These are phyloP conservation scores for Amanita brunnescens DNA, from an alignment of 768 basidiomycete species.

Conservation along the genomic window DNA sequence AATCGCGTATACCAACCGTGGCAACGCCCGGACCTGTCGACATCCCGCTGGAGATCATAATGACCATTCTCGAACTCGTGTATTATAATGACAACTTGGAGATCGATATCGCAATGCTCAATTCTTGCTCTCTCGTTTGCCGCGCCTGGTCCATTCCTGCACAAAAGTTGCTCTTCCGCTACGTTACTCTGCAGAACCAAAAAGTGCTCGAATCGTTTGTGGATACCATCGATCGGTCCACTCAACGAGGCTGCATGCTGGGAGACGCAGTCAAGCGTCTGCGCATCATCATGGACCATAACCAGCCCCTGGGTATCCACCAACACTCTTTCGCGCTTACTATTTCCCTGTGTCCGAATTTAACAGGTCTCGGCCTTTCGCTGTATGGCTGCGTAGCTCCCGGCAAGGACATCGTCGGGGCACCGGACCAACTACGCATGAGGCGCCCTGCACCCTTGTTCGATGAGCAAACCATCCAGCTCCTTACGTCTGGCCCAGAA, in stretches of 20 bases:
- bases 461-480: slow-evolving; percentile 39
- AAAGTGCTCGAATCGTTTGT: slow-evolving; percentile 46
- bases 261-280: slow-evolving; percentile 46
- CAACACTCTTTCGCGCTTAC: slow-evolving; percentile 50
- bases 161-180: slow-evolving; percentile 57
- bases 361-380: slow-evolving; percentile 45
- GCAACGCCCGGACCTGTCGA: slow-evolving; percentile 10
- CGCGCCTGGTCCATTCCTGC: slow-evolving; percentile 54
- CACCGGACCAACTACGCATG: slow-evolving; percentile 37
- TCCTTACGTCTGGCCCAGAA: slow-evolving; percentile 45
- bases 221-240: slow-evolving; percentile 37
- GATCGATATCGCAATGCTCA: slow-evolving; percentile 34
- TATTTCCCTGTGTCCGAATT: slow-evolving; percentile 49
- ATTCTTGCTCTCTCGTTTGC: slow-evolving; percentile 54
- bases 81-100: slow-evolving; percentile 29
- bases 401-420: slow-evolving; percentile 40
- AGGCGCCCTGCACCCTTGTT: slow-evolving; percentile 46
- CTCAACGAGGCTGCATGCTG: slow-evolving; percentile 39
- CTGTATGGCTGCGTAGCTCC: slow-evolving; percentile 51
- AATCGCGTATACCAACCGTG: slow-evolving; percentile 21
- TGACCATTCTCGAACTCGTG: slow-evolving; percentile 54
- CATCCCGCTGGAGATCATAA: slow-evolving; percentile 56
- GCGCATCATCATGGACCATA: slow-evolving; percentile 54
- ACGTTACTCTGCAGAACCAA: slow-evolving; percentile 45
- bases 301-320: slow-evolving; percentile 51